Evolutionary conservation across 2,329 filamentous ascomycete species (phyloP).

Genomic region (Pyrenochaeta sp.): DNA sequence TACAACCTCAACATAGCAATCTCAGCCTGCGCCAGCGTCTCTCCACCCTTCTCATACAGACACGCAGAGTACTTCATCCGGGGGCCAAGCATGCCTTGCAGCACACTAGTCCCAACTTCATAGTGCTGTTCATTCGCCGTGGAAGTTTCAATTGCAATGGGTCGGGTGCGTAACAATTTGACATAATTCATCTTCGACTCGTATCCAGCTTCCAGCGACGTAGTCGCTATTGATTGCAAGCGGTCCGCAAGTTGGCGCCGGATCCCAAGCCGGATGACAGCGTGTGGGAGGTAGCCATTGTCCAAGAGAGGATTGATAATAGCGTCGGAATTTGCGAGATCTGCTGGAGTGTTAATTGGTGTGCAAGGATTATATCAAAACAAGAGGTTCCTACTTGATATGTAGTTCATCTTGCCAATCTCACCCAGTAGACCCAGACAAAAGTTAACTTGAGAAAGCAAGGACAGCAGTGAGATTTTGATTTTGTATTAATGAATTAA

Average conservation of each 20-base stretch:
- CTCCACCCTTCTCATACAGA: conserved; percentile 65
- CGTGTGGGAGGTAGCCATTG: conserved; percentile 69
- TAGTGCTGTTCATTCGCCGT: conserved; percentile 76
- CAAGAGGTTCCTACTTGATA: conserved; percentile 34
- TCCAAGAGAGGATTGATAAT: conserved; percentile 62
- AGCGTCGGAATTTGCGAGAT: conserved; percentile 34
- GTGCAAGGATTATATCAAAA: neutral
- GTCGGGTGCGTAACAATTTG: conserved; percentile 64
- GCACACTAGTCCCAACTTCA: conserved; percentile 72
- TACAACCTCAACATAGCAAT: conserved; percentile 71
- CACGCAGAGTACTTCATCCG: conserved; percentile 78
- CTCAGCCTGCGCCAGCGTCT: conserved; percentile 71
- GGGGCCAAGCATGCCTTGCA: conserved; percentile 69
- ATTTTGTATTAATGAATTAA: neutral
- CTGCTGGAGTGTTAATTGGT: conserved; percentile 15
- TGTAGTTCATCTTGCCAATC: conserved; percentile 38
- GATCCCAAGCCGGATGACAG: conserved; percentile 71
- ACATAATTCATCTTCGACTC: conserved; percentile 72
- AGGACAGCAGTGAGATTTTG: neutral
- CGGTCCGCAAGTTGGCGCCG: conserved; percentile 71
- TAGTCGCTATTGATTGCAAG: conserved; percentile 62
- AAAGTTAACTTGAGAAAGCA: neutral
- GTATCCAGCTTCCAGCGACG: conserved; percentile 62
- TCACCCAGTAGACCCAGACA: neutral
- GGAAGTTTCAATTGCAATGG: conserved; percentile 74